Conservation (phyloP, 1,139 yeast genomes). For the Scheffersomyces parashehatae region DNA sequence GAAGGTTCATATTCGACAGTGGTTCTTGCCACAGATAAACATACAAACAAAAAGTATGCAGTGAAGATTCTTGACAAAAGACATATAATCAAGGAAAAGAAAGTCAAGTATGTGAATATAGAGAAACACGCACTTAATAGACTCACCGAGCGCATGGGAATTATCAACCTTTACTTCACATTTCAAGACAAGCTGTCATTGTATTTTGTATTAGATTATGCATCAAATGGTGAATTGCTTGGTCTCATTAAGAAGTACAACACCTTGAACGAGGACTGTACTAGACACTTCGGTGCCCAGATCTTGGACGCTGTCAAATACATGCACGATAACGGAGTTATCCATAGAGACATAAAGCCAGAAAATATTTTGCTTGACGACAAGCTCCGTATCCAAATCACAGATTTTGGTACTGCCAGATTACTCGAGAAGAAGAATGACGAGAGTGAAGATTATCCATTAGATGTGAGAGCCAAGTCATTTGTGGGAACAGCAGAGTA, state of each 20-base stretch:
- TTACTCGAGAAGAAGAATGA: slow-evolving; percentile 49
- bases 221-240: slow-evolving; percentile 88
- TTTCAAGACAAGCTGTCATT: slow-evolving; percentile 89
- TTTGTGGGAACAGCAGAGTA: slow-evolving; percentile 87
- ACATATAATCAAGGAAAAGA: slow-evolving; percentile 92
- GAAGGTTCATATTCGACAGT: slow-evolving; percentile 98
- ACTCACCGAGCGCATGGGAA: slow-evolving; percentile 69
- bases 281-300: slow-evolving; percentile 70
- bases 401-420: slow-evolving; percentile 82
- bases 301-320: slow-evolving; percentile 63
- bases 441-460: slow-evolving; percentile 41
- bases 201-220: slow-evolving; percentile 90
- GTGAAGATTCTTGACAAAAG: slow-evolving; percentile 88
- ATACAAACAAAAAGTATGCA: slow-evolving; percentile 76
- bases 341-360: slow-evolving; percentile 81
- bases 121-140: slow-evolving; percentile 91
- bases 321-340: slow-evolving; percentile 74
- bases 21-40: slow-evolving; percentile 78
- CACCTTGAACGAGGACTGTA: slow-evolving; percentile 74
- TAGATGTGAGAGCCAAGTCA: slow-evolving; percentile 59
- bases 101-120: slow-evolving; percentile 93
- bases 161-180: slow-evolving; percentile 85
- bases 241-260: slow-evolving; percentile 76
- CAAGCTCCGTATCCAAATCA: slow-evolving; percentile 66
- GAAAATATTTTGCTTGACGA: slow-evolving; percentile 70